These are phyloP conservation scores for Withania somnifera DNA, from an alignment of 305 asterid genomes.

Conservation along the genomic window DNA sequence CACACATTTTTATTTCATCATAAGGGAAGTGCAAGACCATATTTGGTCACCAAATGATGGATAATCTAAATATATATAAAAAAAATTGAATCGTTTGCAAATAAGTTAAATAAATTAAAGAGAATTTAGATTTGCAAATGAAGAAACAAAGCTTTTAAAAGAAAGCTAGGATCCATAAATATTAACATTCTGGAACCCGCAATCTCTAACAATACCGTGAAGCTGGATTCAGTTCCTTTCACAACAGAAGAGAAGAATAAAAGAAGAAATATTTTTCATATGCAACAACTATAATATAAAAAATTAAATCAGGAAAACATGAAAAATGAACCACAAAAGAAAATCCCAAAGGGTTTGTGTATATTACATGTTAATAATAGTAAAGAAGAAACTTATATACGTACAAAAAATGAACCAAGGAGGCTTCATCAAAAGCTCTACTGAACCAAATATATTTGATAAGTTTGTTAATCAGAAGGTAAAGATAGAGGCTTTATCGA, in stretches of 20 bases:
- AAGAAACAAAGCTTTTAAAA: neutral
- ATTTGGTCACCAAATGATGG: neutral
- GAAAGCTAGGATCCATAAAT: neutral
- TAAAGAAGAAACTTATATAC: conserved; percentile 14
- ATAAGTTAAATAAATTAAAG: neutral
- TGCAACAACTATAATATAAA: neutral
- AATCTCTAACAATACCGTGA: neutral
- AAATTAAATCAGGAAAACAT: neutral
- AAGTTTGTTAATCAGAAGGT: no score
- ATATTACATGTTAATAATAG: no score
- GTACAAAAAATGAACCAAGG: conserved; percentile 33
- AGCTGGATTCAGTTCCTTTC: neutral
- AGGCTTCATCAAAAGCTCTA: conserved; percentile 35
- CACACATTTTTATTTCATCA: neutral
- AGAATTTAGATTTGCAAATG: neutral
- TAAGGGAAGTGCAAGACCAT: neutral
- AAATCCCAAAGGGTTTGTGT: neutral
- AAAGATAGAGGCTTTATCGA: no score
- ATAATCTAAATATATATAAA: neutral
- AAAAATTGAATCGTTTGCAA: neutral
- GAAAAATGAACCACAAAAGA: neutral
- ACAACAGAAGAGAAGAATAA: no score
- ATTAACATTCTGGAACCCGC: neutral
- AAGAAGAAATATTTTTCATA: neutral
- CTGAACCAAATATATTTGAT: neutral